Evolutionary conservation across 139 green algal species (phyloP), one percentile per base, ranked within the genome.

Genomic region (Pleodorina starrii): DNA sequence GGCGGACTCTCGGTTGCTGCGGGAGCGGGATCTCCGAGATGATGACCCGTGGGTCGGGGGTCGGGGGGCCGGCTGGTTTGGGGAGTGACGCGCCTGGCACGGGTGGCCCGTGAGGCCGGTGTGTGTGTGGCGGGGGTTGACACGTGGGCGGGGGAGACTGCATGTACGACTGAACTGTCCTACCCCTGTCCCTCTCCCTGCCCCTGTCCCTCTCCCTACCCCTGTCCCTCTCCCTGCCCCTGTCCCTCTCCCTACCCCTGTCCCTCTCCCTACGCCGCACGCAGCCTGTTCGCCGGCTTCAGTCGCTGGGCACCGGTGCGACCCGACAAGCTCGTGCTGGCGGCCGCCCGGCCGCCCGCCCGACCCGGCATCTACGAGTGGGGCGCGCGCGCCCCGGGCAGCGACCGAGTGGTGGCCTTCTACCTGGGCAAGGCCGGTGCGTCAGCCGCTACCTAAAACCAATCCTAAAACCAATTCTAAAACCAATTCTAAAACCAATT

Each of bases 381-480:
- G 72, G 72, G 42, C 1, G 72, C 72, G 12, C 40, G 72, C 7
- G 72, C 72, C 7, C 72, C 72, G 17, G 74, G 74, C 44, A 44
- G 32, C 44, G 14, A 9, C 16, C 74, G 44, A 25, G 44, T 66
- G 44, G 29, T 63, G 74, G 29, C 44, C 44, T 66, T 63, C 46
- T 63, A 82, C 74, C 74, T 82, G 74, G 44, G 74, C 14, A 63
- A 82, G 74, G 74, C 44, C 44, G 43, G 74, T 82, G 44, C 11
- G 72, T 80, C n/a, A n/a, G n/a, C n/a, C n/a, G n/a, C n/a, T n/a
- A n/a, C n/a, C n/a, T n/a, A n/a, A n/a, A n/a, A n/a, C n/a, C n/a
- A n/a, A n/a, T n/a, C n/a, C n/a, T n/a, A n/a, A n/a, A n/a, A n/a
- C n/a, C n/a, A n/a, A n/a, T n/a, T n/a, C n/a, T n/a, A n/a, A n/a